Conservation (phyloP, 164 flowering plant species). For the Kalanchoe fedtschenkoi region DNA sequence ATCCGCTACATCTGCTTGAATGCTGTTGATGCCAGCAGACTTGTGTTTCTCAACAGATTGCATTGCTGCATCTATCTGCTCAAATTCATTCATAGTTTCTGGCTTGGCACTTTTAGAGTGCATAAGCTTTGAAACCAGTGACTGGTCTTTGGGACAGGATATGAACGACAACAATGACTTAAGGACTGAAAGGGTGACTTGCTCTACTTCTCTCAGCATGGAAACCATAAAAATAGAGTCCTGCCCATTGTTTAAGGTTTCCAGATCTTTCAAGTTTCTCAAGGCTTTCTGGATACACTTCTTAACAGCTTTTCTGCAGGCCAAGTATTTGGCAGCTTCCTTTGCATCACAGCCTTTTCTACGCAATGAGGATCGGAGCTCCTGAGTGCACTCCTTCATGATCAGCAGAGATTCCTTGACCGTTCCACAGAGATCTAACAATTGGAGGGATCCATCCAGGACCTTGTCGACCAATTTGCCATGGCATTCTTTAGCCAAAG, state of each 20-base stretch:
- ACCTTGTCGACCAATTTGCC: conserved; percentile 8
- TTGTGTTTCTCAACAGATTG: not conserved
- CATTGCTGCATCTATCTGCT: conserved; percentile 17
- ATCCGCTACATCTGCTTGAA: conserved; percentile 10
- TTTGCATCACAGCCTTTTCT: conserved; percentile 5
- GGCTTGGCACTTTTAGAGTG: conserved; percentile 6
- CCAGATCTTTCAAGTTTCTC: conserved; percentile 7
- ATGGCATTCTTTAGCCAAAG: conserved; percentile 5
- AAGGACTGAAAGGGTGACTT: conserved; percentile 11
- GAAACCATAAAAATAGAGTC: not conserved
- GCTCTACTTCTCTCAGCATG: conserved; percentile 14
- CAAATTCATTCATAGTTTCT: conserved; percentile 9
- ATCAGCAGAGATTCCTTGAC: conserved; percentile 11
- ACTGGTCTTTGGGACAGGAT: conserved; percentile 10
- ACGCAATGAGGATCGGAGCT: conserved; percentile 16
- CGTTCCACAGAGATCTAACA: conserved; percentile 20
- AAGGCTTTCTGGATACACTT: conserved; percentile 7
- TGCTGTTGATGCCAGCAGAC: conserved; percentile 11
- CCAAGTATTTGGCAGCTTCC: not conserved
- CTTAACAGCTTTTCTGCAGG: conserved; percentile 9
- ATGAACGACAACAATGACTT: conserved; percentile 9
- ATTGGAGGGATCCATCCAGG: conserved; percentile 15
- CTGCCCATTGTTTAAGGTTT: not conserved
- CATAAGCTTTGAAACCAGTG: conserved; percentile 21
- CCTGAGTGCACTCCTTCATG: conserved; percentile 13